phyloP scores from a whole-genome alignment of 2,329 filamentous ascomycete species.

The Myriosclerotinia duriaeana region DNA sequence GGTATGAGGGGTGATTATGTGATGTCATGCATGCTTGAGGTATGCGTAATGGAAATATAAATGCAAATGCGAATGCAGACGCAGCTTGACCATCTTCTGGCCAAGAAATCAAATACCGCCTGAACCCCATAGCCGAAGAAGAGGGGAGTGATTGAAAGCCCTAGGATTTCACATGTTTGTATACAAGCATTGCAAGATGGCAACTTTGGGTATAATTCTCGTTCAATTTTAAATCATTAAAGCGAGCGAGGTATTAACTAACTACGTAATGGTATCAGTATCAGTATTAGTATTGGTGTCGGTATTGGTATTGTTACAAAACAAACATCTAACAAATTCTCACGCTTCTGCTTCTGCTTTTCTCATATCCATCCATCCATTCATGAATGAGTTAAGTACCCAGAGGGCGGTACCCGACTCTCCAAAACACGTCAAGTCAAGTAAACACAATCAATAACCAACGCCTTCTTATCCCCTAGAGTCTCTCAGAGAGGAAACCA shows the following conservation, averaged over 20 bases:
- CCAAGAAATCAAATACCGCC: neutral
- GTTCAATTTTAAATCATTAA: neutral
- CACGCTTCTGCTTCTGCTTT: neutral
- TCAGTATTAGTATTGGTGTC: conserved; percentile 1
- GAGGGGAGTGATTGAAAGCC: neutral
- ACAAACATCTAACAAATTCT: conserved; percentile 5
- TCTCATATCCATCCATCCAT: conserved; percentile 9
- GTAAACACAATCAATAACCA: neutral
- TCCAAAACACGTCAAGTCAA: neutral
- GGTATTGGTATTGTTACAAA: neutral
- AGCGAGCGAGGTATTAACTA: conserved; percentile 7
- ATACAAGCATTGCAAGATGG: neutral
- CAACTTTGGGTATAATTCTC: neutral
- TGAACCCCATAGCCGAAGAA: neutral
- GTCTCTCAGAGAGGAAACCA: neutral
- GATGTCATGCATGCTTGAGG: neutral
- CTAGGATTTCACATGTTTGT: neutral
- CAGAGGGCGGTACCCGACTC: too few species aligned
- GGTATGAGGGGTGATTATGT: neutral
- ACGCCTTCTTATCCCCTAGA: neutral
- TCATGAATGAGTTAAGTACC: neutral
- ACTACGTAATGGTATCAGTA: conserved; percentile 9
- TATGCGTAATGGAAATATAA: neutral
- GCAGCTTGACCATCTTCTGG: neutral
- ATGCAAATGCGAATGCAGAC: neutral